Evolutionary conservation across 768 basidiomycete genomes (phyloP).

Genomic region (Dentipellis sp.): DNA sequence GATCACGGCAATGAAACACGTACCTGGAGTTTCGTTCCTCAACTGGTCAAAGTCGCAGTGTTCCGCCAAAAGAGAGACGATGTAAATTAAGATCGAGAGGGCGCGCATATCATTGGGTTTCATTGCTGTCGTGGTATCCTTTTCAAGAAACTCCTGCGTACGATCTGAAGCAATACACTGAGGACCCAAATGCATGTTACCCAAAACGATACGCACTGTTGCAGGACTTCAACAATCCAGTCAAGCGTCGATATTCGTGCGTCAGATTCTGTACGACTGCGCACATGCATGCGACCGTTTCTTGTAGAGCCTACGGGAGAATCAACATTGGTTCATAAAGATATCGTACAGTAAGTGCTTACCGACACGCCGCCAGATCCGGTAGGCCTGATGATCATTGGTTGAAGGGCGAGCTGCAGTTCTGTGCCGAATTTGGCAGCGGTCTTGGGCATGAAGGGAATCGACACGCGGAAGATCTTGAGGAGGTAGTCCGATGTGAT

Average conservation of each 20-base stretch:
- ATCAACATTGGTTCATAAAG: not conserved
- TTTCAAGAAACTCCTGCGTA: conserved; percentile 46
- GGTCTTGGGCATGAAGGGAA: conserved; percentile 86
- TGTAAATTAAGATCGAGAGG: conserved; percentile 68
- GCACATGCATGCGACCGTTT: conserved; percentile 89
- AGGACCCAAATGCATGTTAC: not conserved
- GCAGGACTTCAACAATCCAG: conserved; percentile 78
- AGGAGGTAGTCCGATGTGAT: conserved; percentile 78
- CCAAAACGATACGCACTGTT: conserved; percentile 42
- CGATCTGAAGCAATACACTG: conserved; percentile 33
- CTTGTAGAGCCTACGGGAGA: conserved; percentile 63
- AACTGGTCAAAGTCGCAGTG: conserved; percentile 83
- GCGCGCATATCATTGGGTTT: conserved; percentile 40
- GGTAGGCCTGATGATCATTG: conserved; percentile 87
- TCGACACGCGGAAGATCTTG: conserved; percentile 76
- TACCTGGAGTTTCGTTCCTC: conserved; percentile 51
- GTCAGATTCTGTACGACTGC: conserved; percentile 78
- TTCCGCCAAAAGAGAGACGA: conserved; percentile 79
- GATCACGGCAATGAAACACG: conserved; percentile 13
- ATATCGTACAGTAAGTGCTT: conserved; percentile 13
- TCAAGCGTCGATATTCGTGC: conserved; percentile 70
- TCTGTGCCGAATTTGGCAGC: conserved; percentile 83
- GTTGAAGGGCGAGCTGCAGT: conserved; percentile 70
- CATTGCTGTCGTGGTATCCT: conserved; percentile 35
- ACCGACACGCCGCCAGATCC: conserved; percentile 59